Evolutionary conservation across 1,139 yeast genomes (phyloP).

Genomic region (Meyerozyma athensensis): DNA sequence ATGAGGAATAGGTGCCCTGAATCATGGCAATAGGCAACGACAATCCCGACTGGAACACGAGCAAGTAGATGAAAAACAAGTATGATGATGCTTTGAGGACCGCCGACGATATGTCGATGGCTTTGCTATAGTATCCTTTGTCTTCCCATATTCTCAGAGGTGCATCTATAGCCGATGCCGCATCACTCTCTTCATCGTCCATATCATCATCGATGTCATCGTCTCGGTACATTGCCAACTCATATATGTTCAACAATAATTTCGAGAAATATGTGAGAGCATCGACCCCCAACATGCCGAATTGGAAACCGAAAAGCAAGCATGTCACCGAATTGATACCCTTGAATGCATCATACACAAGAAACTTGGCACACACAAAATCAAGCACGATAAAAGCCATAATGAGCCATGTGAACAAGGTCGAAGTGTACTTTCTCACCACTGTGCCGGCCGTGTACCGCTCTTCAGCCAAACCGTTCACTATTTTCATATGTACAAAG

Average conservation of each 20-base stretch:
- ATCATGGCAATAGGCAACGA: slow-evolving; percentile 64
- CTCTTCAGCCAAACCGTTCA: slow-evolving; percentile 26
- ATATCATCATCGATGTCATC: slow-evolving; percentile 7
- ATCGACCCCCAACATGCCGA: slow-evolving; percentile 60
- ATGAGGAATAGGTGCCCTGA: slow-evolving; percentile 60
- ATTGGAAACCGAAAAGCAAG: slow-evolving; percentile 70
- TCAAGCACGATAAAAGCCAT: slow-evolving; percentile 46
- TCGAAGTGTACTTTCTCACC: slow-evolving; percentile 16
- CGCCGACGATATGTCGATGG: slow-evolving; percentile 50
- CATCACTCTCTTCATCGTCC: slow-evolving; percentile 3
- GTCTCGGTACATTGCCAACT: slow-evolving; percentile 34
- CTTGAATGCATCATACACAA: slow-evolving; percentile 56
- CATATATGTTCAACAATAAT: slow-evolving; percentile 52
- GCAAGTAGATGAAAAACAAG: slow-evolving; percentile 31
- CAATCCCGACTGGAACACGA: slow-evolving; percentile 47
- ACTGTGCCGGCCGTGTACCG: slow-evolving; percentile 27
- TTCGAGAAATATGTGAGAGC: slow-evolving; percentile 46
- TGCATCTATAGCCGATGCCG: slow-evolving; percentile 38
- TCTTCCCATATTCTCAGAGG: slow-evolving; percentile 67
- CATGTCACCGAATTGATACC: slow-evolving; percentile 49
- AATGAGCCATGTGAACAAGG: slow-evolving; percentile 27
- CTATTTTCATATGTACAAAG: slow-evolving; percentile 35
- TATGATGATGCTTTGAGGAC: slow-evolving; percentile 35
- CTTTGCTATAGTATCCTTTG: slow-evolving; percentile 57
- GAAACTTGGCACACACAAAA: slow-evolving; percentile 45